Percentiles rank a stretch among this genome's conserved stretches.
Evolutionary conservation across 352 stramenopile species (phyloP).

Genomic region (Globisporangium cylindrosporum): DNA sequence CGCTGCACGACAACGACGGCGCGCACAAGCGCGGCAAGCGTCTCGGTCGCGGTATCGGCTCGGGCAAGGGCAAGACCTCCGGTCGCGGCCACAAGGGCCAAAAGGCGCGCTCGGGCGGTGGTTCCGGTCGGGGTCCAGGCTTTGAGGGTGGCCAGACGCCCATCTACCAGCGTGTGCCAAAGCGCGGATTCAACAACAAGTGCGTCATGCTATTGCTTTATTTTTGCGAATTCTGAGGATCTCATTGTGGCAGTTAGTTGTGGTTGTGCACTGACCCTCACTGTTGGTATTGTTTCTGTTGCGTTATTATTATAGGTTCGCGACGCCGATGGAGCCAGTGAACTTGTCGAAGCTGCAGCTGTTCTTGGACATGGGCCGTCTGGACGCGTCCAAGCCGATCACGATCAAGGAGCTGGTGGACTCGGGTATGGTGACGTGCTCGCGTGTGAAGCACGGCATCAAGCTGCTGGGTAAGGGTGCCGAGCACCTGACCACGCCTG

Average conservation of each 20-base stretch:
- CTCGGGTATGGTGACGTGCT: constrained; percentile 86
- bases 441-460: constrained; percentile 93
- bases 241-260: not conserved
- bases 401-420: constrained; percentile 93
- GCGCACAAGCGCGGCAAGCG: constrained; percentile 89
- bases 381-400: constrained; percentile 89
- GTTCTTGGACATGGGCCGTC: constrained; percentile 96
- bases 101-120: constrained; percentile 90
- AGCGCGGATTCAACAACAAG: constrained; percentile 97
- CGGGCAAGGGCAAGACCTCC: constrained; percentile 93
- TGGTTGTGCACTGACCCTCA: not conserved
- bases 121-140: constrained; percentile 73
- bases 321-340: constrained; percentile 89
- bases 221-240: constrained; percentile 1
- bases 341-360: constrained; percentile 95
- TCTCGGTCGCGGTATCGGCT: constrained; percentile 91
- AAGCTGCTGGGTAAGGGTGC: constrained; percentile 92
- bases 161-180: constrained; percentile 95
- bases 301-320: constrained; percentile 51
- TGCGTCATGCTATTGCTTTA: constrained; percentile 17
- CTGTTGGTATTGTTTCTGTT: constrained; percentile 21
- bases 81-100: constrained; percentile 97
- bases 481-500: constrained; percentile 82
- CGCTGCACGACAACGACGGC: constrained; percentile 81
- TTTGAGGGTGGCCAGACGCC: constrained; percentile 99